Evolutionary conservation across 768 basidiomycete genomes (phyloP).

Genomic region (Phylloporus rhodoxanthus): DNA sequence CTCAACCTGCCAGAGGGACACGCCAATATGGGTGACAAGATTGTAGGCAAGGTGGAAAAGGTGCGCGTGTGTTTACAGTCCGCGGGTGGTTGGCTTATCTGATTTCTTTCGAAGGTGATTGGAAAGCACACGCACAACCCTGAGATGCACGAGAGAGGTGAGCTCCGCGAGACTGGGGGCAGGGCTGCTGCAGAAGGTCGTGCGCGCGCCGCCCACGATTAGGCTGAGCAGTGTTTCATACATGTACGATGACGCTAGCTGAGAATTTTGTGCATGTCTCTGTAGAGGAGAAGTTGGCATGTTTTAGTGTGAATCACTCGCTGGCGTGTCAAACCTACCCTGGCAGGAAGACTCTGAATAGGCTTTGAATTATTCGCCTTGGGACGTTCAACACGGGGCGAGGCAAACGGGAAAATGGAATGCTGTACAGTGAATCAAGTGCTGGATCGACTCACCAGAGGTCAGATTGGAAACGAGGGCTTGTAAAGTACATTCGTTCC

Average conservation of each 20-base stretch:
- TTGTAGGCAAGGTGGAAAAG: slow-evolving; percentile 56
- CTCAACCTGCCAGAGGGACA: slow-evolving; percentile 30
- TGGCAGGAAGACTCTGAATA: too few species aligned
- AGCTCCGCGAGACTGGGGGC: slow-evolving; percentile 48
- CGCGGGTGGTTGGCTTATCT: not conserved
- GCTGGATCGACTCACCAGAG: too few species aligned
- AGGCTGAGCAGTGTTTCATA: not conserved
- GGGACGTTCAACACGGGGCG: too few species aligned
- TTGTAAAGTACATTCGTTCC: too few species aligned
- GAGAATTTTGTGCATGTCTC: too few species aligned
- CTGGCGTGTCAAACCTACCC: too few species aligned
- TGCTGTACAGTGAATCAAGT: too few species aligned
- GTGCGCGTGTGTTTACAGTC: slow-evolving; percentile 23
- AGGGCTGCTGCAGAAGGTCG: slow-evolving; percentile 40
- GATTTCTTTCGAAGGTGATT: slow-evolving; percentile 32
- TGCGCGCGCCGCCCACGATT: slow-evolving; percentile 41
- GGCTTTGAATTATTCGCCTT: too few species aligned
- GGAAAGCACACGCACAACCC: slow-evolving; percentile 46
- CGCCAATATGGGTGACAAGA: slow-evolving; percentile 44
- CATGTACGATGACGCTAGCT: not conserved
- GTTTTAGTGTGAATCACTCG: too few species aligned
- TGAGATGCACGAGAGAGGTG: slow-evolving; percentile 52
- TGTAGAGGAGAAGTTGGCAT: too few species aligned
- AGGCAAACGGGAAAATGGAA: too few species aligned
- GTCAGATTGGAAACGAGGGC: too few species aligned